Evolutionary conservation across 2,329 filamentous ascomycete species (phyloP), one percentile per base, ranked within the genome.

Genomic region (Thelonectria rubi): DNA sequence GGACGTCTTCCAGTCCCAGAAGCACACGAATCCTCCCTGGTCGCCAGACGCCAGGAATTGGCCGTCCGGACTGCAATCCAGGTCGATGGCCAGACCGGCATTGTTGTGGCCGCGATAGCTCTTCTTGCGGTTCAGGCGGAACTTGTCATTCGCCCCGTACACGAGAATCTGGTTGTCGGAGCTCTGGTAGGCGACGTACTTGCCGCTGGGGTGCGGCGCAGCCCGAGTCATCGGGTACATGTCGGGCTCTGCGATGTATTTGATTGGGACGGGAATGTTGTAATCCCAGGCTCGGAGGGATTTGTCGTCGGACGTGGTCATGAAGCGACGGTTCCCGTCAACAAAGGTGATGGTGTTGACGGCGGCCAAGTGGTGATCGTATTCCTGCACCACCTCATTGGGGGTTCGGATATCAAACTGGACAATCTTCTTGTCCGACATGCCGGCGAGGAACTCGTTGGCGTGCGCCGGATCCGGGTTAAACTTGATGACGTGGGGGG

Each of bases 1-100:
- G 77, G 94, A 97, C 40, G 93, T 97, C 86, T 99, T 99, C 92
- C 94, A 99, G 78, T 98, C 95, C 93, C 94, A 99, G 80, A 98
- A 97, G 78, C 92, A 97, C 49, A 97, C 88, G 72, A 87, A 97
- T 37, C 96, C 95, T 15, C 87, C 93, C 53, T 88, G 92, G 77
- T 99, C 95, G 64, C 95, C 95, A 17, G 87, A 91, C 18, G 88
- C 90, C 56, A 99, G 82, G 76, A 97, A 97, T 74, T 97, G 93
- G 0, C 95, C 95, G 75, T 98, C 95, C 1, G 94, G 92, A 71
- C 89, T 93, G 74, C 96, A 91, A 54, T 91, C 89, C 52, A 99
- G 84, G 72, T 97, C 95, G 65, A 98, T 93, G 2, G 91, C 94
- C 72, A 96, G 94, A 3, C 96, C 95, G 2, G 94, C 93, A 65